These are phyloP conservation scores for Dovyalis caffra DNA, from an alignment of 345 rosid species.

Conservation along the genomic window DNA sequence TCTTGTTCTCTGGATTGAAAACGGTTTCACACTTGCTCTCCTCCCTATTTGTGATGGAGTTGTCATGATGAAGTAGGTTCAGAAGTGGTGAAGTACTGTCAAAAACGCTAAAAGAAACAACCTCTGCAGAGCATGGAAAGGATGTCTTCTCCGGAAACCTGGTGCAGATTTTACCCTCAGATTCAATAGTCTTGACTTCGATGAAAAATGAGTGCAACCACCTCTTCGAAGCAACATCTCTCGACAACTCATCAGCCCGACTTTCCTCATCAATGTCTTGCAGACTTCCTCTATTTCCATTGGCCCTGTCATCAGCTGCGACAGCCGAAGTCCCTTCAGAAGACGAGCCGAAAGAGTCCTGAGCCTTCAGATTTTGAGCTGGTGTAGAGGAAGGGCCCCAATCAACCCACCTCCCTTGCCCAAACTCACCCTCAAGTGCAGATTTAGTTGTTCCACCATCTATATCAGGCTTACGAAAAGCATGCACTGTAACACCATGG, in stretches of 20 bases:
- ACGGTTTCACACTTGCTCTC: constrained; percentile 30
- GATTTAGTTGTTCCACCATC: constrained; percentile 25
- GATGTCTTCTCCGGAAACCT: constrained; percentile 68
- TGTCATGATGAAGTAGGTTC: constrained; percentile 37
- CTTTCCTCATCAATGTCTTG: constrained; percentile 15
- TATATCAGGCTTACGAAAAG: constrained; percentile 51
- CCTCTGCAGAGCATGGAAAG: constrained; percentile 69
- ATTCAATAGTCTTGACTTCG: constrained; percentile 55
- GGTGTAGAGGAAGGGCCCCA: constrained; percentile 68
- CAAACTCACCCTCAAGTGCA: constrained; percentile 40
- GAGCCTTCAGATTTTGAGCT: constrained; percentile 18
- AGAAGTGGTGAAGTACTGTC: constrained; percentile 41
- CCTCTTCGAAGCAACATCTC: constrained; percentile 49
- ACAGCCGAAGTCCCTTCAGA: constrained; percentile 31
- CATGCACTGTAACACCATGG: constrained; percentile 76
- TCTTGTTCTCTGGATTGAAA: constrained; percentile 29
- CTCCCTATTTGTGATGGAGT: constrained; percentile 19
- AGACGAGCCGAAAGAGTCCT: constrained; percentile 27
- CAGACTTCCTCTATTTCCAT: constrained; percentile 24
- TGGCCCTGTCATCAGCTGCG: constrained; percentile 18
- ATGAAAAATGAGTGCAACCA: constrained; percentile 76
- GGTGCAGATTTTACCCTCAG: constrained; percentile 56
- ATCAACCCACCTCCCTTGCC: constrained; percentile 79
- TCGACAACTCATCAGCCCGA: constrained; percentile 30
- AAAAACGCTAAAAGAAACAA: constrained; percentile 79